Base-by-base conservation (phyloP, 345 rosid genomes). In the Ricinus communis region DNA sequence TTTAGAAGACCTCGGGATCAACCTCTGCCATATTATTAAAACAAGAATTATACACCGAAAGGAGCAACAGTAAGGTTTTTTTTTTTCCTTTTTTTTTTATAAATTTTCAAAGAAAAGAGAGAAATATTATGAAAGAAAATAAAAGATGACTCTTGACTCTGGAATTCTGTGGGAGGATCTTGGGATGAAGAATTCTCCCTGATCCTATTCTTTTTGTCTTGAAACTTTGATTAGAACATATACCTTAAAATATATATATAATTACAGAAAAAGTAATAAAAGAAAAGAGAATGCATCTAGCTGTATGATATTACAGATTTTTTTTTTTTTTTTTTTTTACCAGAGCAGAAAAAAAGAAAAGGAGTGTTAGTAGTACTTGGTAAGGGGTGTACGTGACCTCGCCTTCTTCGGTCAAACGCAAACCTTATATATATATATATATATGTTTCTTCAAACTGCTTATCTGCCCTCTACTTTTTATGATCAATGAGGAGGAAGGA, bases 191-290 rank as follows among this genome's bases (percentile, higher is more conserved):
- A 86, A 79, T 77, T 77, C n/a, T 69, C 58, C 76, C 77, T 76
- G 70, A 80, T 85, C 81, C 81, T 86, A 72, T 80, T 80, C 84
- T 81, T 82, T 86, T 84, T 84, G 86, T 82, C 87, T 81, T 59
- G 83, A 84, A 82, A 77, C 68, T 71, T 82, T 60, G 75, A 83
- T 74, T 8, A 31, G 30, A 27, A n/a, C 6, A 12, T 30, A 12
- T 18, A 11, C 12, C n/a, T 18, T 21, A 56, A 74, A 62, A 38
- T 54, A 70, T 28, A 25, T 30, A 8, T 15, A 70, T 22, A 10
- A 38, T 2, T 2, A 22, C 5, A 38, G 19, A 33, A 33, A 2
- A 33, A 33, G 6, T 2, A 33, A 33, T 8, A 21, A 28, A 33
- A 33, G 38, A 40, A 52, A 56, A 18, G 51, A 28, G 41, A 15